phyloP scores from a whole-genome alignment of 495 filamentous ascomycete species.

The Bacidia gigantensis region DNA sequence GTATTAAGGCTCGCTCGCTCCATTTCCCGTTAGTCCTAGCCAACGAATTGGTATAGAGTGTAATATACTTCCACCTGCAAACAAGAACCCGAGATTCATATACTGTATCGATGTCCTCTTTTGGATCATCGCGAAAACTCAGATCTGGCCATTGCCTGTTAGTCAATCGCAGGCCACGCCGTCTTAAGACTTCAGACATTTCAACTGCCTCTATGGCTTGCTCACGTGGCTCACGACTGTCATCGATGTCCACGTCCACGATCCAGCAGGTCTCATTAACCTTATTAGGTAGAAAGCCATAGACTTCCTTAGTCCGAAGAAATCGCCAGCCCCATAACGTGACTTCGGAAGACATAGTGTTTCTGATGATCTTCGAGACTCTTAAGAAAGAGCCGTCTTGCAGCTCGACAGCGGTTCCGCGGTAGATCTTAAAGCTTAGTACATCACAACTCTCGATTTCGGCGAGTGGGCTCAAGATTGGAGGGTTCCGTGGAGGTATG shows the following conservation, averaged over 20 bases:
- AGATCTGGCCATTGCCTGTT: slow-evolving; percentile 32
- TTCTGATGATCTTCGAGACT: slow-evolving; percentile 27
- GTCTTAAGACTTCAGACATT: slow-evolving; percentile 20
- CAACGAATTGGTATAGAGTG: slow-evolving; percentile 17
- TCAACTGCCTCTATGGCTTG: slow-evolving; percentile 34
- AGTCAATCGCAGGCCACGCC: slow-evolving; percentile 35
- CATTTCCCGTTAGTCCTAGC: slow-evolving; percentile 16
- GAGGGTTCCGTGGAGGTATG: slow-evolving; percentile 1
- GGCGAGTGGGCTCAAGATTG: slow-evolving; percentile 2
- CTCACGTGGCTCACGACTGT: slow-evolving; percentile 23
- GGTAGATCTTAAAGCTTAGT: not conserved
- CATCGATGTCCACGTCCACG: slow-evolving; percentile 30
- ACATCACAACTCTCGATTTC: slow-evolving; percentile 9
- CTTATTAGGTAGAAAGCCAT: slow-evolving; percentile 28
- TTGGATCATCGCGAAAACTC: slow-evolving; percentile 20
- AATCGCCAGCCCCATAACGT: slow-evolving; percentile 29
- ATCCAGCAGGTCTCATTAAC: slow-evolving; percentile 44
- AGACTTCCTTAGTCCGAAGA: slow-evolving; percentile 24
- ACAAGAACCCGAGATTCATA: slow-evolving; percentile 25
- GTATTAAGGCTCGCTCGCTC: slow-evolving; percentile 16
- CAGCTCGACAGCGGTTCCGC: slow-evolving; percentile 21
- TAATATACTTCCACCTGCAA: slow-evolving; percentile 24
- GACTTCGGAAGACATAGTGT: slow-evolving; percentile 18
- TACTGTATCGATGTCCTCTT: slow-evolving; percentile 15
- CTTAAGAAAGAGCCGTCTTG: slow-evolving; percentile 26